These are phyloP conservation scores for Aspergillus cejpii DNA, from an alignment of 2,329 filamentous ascomycete genomes.

Conservation along the genomic window DNA sequence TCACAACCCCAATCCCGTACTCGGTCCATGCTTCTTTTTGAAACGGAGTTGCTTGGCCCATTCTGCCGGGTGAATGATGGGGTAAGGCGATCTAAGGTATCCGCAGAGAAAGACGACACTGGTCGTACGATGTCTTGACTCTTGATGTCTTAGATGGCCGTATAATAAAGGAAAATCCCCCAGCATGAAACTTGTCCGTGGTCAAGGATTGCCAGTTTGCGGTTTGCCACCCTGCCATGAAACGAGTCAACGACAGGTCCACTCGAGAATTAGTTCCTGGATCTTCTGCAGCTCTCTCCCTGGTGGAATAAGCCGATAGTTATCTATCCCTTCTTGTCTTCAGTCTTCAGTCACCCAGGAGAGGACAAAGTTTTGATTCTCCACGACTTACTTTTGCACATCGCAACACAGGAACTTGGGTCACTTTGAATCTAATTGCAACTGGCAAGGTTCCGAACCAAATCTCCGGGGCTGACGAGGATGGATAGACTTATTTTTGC, in stretches of 20 bases:
- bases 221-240: neutral
- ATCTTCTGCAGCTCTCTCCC: too few species aligned
- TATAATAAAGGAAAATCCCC: neutral
- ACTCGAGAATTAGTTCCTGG: neutral
- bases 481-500: too few species aligned
- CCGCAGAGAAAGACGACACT: neutral
- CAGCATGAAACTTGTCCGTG: neutral
- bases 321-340: neutral
- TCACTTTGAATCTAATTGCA: too few species aligned
- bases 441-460: too few species aligned
- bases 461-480: too few species aligned
- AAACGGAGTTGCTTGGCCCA: conserved; percentile 32
- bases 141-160: neutral
- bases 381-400: too few species aligned
- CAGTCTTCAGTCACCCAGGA: too few species aligned
- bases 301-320: too few species aligned
- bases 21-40: conserved; percentile 43
- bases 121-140: neutral
- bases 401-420: too few species aligned
- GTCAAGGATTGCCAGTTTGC: too few species aligned
- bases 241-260: neutral
- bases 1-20: conserved; percentile 36
- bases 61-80: neutral
- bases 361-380: too few species aligned
- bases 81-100: neutral